A percentile compares a stretch with the other conserved stretches of the same genome.
phyloP scores from a whole-genome alignment of 108 stramenopile genomes.

The Fragilaria radians region DNA sequence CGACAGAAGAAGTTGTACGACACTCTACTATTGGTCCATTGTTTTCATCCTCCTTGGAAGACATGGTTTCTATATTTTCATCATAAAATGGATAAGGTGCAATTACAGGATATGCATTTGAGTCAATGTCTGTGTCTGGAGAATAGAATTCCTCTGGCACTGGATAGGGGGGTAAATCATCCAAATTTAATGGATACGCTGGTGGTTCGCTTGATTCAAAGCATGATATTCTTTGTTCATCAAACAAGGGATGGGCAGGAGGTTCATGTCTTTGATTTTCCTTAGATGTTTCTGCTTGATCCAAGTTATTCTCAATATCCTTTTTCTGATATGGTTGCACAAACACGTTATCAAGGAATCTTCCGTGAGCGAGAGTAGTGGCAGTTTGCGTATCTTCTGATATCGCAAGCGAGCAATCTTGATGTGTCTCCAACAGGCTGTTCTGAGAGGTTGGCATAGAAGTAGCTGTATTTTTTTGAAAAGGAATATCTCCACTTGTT shows the following conservation, averaged over 20 bases:
- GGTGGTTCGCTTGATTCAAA: constrained; percentile 7
- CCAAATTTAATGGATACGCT: constrained; percentile 12
- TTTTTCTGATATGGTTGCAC: too few species aligned
- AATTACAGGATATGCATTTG: not conserved
- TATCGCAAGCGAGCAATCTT: too few species aligned
- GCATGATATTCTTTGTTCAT: constrained; percentile 3
- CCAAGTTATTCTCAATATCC: too few species aligned
- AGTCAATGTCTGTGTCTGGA: constrained; percentile 14
- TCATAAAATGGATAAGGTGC: constrained; percentile 5
- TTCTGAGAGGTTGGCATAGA: too few species aligned
- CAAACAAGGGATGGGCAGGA: constrained; percentile 3
- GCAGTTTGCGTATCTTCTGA: not conserved
- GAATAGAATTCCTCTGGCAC: constrained; percentile 5
- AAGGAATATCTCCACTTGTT: not conserved
- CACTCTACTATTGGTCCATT: constrained; percentile 1
- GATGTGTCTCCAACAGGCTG: too few species aligned
- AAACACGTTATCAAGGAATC: too few species aligned
- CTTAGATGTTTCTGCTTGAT: not conserved
- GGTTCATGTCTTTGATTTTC: not conserved
- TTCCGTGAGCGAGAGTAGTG: not conserved
- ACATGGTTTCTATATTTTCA: not conserved
- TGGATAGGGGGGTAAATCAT: constrained; percentile 5
- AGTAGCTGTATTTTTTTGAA: not conserved
- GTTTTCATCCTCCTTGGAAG: constrained; percentile 5
- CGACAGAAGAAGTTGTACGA: constrained; percentile 5